These are phyloP conservation scores for Lepidopterella palustris DNA, from an alignment of 495 filamentous ascomycete genomes.

Conservation along the genomic window DNA sequence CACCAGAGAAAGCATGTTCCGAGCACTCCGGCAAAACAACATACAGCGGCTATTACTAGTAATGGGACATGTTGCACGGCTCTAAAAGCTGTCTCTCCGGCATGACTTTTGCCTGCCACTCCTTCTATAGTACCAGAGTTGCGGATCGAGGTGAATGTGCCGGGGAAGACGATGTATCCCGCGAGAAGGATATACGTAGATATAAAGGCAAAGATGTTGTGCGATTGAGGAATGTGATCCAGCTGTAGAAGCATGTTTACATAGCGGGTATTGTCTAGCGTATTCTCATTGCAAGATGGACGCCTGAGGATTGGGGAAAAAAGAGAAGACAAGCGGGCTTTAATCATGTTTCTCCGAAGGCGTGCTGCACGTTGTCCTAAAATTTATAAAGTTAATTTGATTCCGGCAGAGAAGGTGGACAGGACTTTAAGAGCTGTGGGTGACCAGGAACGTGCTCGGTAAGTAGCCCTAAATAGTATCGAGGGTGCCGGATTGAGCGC, in stretches of 20 bases:
- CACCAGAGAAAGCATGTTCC: background rate
- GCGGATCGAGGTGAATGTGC: background rate
- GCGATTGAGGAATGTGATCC: background rate
- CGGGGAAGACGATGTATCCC: background rate
- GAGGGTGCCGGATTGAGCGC: background rate
- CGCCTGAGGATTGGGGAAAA: background rate
- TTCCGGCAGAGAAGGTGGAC: background rate
- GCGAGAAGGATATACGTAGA: background rate
- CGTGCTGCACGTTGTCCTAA: too few relatives aligned
- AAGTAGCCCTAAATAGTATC: background rate
- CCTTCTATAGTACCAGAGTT: background rate
- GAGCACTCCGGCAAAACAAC: background rate
- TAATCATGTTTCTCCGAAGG: background rate
- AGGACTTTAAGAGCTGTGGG: background rate
- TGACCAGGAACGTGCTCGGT: too few relatives aligned
- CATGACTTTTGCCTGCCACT: background rate
- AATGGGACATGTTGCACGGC: background rate
- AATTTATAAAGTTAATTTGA: background rate
- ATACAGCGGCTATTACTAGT: slow-evolving; percentile 1
- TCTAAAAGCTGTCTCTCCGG: background rate
- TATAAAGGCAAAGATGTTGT: background rate
- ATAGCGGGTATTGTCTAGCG: background rate
- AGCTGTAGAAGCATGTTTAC: background rate
- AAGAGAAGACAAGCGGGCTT: background rate
- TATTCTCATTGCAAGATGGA: background rate